A percentile compares a stretch with the other conserved stretches of the same genome.
These are phyloP conservation scores for Fusarium phyllophilum DNA, from an alignment of 2,329 filamentous ascomycete genomes.

Conservation along the genomic window DNA sequence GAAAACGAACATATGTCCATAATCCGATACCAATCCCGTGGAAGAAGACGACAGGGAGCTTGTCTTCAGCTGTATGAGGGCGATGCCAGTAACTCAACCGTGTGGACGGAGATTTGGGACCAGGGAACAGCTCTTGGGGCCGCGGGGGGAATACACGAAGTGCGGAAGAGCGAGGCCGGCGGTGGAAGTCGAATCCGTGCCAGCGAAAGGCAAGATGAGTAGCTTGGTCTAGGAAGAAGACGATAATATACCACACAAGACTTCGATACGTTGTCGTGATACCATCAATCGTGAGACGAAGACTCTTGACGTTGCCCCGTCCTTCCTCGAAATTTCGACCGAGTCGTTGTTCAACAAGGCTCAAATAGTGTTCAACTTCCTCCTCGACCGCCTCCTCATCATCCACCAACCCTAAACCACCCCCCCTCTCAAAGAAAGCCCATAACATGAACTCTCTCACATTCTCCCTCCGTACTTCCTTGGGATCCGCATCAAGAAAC, in stretches of 20 bases:
- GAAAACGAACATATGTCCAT: slow-evolving; percentile 68
- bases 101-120: slow-evolving; percentile 58
- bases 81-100: slow-evolving; percentile 73
- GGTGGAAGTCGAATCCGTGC: slow-evolving; percentile 64
- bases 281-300: slow-evolving; percentile 74
- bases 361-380: slow-evolving; percentile 60
- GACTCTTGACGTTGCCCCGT: slow-evolving; percentile 62
- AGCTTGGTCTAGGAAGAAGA: slow-evolving; percentile 64
- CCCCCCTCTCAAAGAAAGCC: slow-evolving; percentile 69
- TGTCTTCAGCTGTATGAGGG: slow-evolving; percentile 61
- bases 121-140: slow-evolving; percentile 59
- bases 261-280: slow-evolving; percentile 70
- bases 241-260: slow-evolving; percentile 70
- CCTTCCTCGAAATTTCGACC: slow-evolving; percentile 63
- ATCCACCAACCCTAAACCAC: slow-evolving; percentile 24
- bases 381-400: slow-evolving; percentile 47
- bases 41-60: slow-evolving; percentile 72
- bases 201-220: slow-evolving; percentile 58
- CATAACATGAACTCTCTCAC: slow-evolving; percentile 73
- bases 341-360: slow-evolving; percentile 63
- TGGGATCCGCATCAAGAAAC: slow-evolving; percentile 69
- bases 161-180: slow-evolving; percentile 44
- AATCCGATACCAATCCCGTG: slow-evolving; percentile 78
- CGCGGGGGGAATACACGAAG: slow-evolving; percentile 67
- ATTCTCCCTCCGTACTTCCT: slow-evolving; percentile 73